Evolutionary conservation across 2,329 filamentous ascomycete genomes (phyloP).

Genomic region (Diaporthe vexans): DNA sequence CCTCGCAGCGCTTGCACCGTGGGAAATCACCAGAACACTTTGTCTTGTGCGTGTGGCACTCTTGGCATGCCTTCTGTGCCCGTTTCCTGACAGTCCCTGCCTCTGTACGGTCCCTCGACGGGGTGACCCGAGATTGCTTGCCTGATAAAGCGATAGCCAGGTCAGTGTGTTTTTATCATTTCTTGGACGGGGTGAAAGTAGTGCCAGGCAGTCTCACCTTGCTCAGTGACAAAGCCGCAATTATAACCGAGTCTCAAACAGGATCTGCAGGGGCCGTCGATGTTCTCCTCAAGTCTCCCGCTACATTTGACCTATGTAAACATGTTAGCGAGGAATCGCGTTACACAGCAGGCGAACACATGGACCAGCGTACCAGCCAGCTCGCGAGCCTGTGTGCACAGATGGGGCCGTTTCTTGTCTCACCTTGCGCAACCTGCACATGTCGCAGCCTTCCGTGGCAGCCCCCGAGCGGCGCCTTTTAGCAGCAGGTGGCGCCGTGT

Average conservation of each 20-base stretch:
- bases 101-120: constrained; percentile 58
- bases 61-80: constrained; percentile 57
- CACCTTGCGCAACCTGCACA: constrained; percentile 41
- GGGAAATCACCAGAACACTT: constrained; percentile 59
- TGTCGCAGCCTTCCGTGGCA: constrained; percentile 29
- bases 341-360: neutral
- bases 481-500: neutral
- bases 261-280: constrained; percentile 53
- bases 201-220: constrained; percentile 34
- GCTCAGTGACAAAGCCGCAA: constrained; percentile 51
- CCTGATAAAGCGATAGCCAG: constrained; percentile 42
- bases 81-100: constrained; percentile 58
- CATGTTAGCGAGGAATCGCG: neutral
- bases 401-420: neutral
- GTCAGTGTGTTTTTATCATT: neutral
- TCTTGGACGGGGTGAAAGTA: neutral
- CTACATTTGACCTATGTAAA: constrained; percentile 57
- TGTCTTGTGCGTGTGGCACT: constrained; percentile 59
- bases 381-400: neutral
- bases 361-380: too few species aligned
- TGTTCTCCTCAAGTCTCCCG: constrained; percentile 48
- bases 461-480: constrained; percentile 29
- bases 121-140: constrained; percentile 54
- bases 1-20: constrained; percentile 55
- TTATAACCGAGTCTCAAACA: constrained; percentile 54